A percentile compares a stretch with the other conserved stretches of the same genome.
These are phyloP conservation scores for Phytophthora europaea DNA, from an alignment of 352 stramenopile genomes.

Conservation along the genomic window DNA sequence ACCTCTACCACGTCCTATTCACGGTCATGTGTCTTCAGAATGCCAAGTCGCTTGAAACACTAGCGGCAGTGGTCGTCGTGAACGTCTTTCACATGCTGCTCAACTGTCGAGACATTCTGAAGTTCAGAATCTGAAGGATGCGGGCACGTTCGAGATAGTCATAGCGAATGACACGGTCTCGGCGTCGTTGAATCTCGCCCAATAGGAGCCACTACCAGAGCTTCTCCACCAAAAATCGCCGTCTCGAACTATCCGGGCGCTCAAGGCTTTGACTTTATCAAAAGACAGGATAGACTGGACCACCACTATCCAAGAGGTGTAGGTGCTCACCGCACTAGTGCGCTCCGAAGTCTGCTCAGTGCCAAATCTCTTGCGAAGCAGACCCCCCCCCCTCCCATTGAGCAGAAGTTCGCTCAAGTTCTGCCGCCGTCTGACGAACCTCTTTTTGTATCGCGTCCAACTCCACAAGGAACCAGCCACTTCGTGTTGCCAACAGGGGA, in stretches of 20 bases:
- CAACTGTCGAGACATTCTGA: slow-evolving; percentile 28
- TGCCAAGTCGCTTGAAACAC: slow-evolving; percentile 40
- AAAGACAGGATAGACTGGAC: background rate
- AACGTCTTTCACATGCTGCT: slow-evolving; percentile 30
- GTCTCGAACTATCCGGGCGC: slow-evolving; percentile 19
- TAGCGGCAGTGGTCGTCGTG: slow-evolving; percentile 32
- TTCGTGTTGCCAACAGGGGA: background rate
- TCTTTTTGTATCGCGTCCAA: background rate
- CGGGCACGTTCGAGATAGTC: background rate
- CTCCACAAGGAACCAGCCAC: background rate
- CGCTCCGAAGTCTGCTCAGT: slow-evolving; percentile 7
- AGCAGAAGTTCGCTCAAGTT: slow-evolving; percentile 2
- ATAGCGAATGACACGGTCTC: background rate
- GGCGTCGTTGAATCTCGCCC: background rate
- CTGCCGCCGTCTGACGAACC: background rate
- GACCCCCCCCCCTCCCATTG: background rate
- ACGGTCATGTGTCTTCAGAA: slow-evolving; percentile 49
- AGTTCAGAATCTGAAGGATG: too few species aligned
- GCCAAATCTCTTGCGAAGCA: slow-evolving; percentile 11
- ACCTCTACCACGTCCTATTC: slow-evolving; percentile 56
- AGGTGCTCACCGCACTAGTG: background rate
- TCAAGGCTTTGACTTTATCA: slow-evolving; percentile 6
- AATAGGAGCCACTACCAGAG: background rate
- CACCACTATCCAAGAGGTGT: background rate
- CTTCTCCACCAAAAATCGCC: slow-evolving; percentile 9